Base-by-base conservation (phyloP, 176 grass and related monocot species). In the Aegilops speltoides region DNA sequence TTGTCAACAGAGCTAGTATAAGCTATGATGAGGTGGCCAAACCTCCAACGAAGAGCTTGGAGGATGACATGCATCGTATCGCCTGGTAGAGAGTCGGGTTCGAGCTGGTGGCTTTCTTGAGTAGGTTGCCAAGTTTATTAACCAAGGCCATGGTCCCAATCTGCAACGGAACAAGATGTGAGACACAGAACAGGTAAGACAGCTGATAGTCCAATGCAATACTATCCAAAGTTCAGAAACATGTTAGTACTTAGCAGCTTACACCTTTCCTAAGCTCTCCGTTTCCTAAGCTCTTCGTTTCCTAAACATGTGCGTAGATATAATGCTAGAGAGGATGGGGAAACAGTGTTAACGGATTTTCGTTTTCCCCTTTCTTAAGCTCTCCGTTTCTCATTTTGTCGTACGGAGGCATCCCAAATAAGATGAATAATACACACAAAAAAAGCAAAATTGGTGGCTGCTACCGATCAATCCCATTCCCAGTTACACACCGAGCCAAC, bases 51-150 rank as follows among this genome's bases (percentile, higher is more conserved):
- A 99, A 96, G 19, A 96, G 64, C 90, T 97, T 99, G 36, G 97
- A 96, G 31, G 95, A 93, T 71, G 97, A 96, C 97, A 99, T 99
- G 90, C 87, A 99, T 94, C 97, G 71, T 81, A 96, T 87, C 59
- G 97, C 78, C 57, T 99, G 94, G 57, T 83, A 91, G 22, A 99
- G 43, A 54, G 90, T 68, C 12, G 87, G 89, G 78, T 79, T 93
- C 4, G 89, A 88, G 61, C 90, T 83, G 0, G 88, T 87, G 50
- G 85, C 82, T 78, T 91, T 87, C 94, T 99, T 97, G 38, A 99
- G 80, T 15, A 99, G 85, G 84, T 48, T 73, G 48, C 97, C 90
- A 71, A 99, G 62, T 80, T 88, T 99, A 83, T 85, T 90, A 22
- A 83, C 75, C 23, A 99, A 79, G 8, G 89, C 92, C 97, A 94